Evolutionary conservation across 768 basidiomycete species (phyloP).

Genomic region (Lentinula guzmanii): DNA sequence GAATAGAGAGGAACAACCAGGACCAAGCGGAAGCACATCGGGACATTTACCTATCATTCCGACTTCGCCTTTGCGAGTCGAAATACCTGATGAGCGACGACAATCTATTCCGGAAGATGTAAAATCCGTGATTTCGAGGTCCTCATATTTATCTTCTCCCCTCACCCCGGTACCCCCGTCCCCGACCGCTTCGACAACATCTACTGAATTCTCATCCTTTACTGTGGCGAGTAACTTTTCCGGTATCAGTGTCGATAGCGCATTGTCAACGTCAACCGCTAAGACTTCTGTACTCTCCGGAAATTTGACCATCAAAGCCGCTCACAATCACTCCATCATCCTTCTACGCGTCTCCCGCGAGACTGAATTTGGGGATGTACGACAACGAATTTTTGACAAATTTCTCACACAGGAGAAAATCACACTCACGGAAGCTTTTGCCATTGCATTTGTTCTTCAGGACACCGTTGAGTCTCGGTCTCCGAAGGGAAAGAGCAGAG

Average conservation of each 20-base stretch:
- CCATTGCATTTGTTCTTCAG: conserved; percentile 46
- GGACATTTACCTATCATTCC: background rate
- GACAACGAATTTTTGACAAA: conserved; percentile 56
- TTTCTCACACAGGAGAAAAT: conserved; percentile 58
- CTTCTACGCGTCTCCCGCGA: conserved; percentile 49
- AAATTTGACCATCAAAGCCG: conserved; percentile 51
- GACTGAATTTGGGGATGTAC: conserved; percentile 45
- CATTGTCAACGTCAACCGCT: conserved; percentile 16
- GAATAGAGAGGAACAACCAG: background rate
- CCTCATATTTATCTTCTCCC: background rate
- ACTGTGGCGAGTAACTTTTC: conserved; percentile 10
- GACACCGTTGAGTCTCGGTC: conserved; percentile 9
- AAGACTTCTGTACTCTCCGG: conserved; percentile 7
- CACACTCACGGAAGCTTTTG: conserved; percentile 48
- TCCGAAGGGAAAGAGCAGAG: conserved; percentile 11
- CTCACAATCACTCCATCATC: conserved; percentile 55
- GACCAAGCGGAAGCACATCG: background rate
- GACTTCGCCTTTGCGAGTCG: background rate
- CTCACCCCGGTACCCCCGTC: conserved; percentile 7
- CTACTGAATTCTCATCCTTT: conserved; percentile 22
- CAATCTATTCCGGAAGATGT: conserved; percentile 1
- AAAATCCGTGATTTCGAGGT: background rate
- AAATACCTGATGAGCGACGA: background rate
- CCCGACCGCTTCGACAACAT: conserved; percentile 17
- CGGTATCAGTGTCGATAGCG: conserved; percentile 16